These are phyloP conservation scores for Capsicum baccatum DNA, from an alignment of 257 asterid genomes.

Conservation along the genomic window DNA sequence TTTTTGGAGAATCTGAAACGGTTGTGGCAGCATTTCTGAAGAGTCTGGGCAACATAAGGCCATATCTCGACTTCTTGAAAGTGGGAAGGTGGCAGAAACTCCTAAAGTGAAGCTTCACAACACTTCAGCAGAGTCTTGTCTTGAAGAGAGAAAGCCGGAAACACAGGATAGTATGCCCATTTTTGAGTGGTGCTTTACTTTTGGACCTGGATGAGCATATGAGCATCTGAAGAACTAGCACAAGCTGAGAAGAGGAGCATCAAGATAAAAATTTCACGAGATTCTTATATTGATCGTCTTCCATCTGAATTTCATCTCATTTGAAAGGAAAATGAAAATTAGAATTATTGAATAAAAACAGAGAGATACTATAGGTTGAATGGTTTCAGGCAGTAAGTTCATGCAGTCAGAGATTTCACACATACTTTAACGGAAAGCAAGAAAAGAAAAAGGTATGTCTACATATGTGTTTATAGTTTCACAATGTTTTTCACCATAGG, in stretches of 20 bases:
- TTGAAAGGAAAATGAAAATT: background rate
- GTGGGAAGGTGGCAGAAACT: background rate
- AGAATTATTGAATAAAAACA: background rate
- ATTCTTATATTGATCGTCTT: background rate
- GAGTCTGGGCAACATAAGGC: background rate
- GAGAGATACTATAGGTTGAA: conserved; percentile 14
- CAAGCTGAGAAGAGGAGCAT: background rate
- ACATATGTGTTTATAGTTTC: background rate
- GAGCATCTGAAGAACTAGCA: background rate
- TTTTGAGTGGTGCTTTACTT: background rate
- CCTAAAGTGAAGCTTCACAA: background rate
- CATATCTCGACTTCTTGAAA: background rate
- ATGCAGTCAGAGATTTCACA: background rate
- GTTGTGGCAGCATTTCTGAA: background rate
- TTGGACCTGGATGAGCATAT: conserved; percentile 3
- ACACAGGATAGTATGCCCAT: background rate
- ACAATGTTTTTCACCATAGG: background rate
- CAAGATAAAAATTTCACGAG: background rate
- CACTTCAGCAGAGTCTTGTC: background rate
- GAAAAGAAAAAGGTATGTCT: conserved; percentile 3
- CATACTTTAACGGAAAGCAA: background rate
- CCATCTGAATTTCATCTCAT: background rate
- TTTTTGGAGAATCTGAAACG: background rate
- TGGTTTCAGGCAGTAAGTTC: background rate
- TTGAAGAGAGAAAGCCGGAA: background rate